Evolutionary conservation across 768 basidiomycete species (phyloP).

Genomic region (Sarcodon aspratus): DNA sequence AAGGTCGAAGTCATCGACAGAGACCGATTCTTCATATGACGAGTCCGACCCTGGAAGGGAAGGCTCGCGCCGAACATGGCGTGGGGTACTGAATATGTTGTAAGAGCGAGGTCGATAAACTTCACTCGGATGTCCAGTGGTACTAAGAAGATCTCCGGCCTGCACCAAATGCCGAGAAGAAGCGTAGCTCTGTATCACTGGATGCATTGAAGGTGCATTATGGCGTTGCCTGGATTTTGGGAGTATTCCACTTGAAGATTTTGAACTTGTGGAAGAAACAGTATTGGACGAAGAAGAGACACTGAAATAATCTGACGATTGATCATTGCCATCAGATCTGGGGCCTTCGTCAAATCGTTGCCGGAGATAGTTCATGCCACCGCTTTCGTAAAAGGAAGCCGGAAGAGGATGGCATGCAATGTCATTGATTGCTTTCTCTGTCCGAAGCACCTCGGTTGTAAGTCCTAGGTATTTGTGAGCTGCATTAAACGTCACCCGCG

Average conservation of each 20-base stretch:
- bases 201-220: slow-evolving; percentile 12
- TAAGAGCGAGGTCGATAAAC: slow-evolving; percentile 18
- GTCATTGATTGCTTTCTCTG: slow-evolving; percentile 95
- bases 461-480: slow-evolving; percentile 94
- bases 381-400: slow-evolving; percentile 81
- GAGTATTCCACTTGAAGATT: slow-evolving; percentile 12
- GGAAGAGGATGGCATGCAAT: slow-evolving; percentile 95
- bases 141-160: slow-evolving; percentile 66
- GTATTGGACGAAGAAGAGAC: slow-evolving; percentile 8
- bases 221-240: slow-evolving; percentile 12
- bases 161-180: slow-evolving; percentile 52
- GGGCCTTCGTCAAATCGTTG: slow-evolving; percentile 71
- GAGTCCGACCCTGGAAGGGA: neutral
- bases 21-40: slow-evolving; percentile 11
- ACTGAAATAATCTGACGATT: slow-evolving; percentile 48
- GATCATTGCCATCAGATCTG: slow-evolving; percentile 29
- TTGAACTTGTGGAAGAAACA: slow-evolving; percentile 5
- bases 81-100: slow-evolving; percentile 6
- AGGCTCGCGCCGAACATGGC: slow-evolving; percentile 4
- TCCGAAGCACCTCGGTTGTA: slow-evolving; percentile 89
- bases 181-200: neutral
- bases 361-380: slow-evolving; percentile 80
- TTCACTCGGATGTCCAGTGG: slow-evolving; percentile 38
- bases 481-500: slow-evolving; percentile 94
- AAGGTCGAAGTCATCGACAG: slow-evolving; percentile 80